Base-by-base conservation (phyloP, 2,329 filamentous ascomycete genomes). In the Aspergillus neotritici region DNA sequence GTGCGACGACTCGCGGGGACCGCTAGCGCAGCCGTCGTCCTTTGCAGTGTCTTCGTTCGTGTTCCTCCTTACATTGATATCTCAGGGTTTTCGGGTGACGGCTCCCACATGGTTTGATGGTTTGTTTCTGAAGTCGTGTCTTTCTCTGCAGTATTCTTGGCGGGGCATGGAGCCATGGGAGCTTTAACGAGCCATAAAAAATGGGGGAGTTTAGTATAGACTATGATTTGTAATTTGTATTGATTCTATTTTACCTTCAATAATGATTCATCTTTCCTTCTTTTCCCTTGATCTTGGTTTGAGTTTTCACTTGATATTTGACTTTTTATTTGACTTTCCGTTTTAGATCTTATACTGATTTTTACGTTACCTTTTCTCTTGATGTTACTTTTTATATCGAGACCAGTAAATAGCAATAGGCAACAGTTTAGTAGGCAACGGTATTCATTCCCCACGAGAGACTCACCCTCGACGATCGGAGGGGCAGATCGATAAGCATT, bases 21-120 rank as follows among this genome's bases (percentile, higher is more conserved):
- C 56, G 56, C 37, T 57, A 52, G 31, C 58, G 57, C 38, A 54
- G 37, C 32, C 58, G 48, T 53, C 53, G 54, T 43, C 43, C 37
- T 39, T 53, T 25, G 21, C 7, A 25, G 21, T 25, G 21, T 25
- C 21, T 25, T 25, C 21, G 21, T 25, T 25, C 5, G 7, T 8
- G 21, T 8, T 25, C 21, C 21, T 25, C 21, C 21, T 25, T 25
- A 8, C 21, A 25, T 25, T 40, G 29, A 34, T 43, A 33, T 35
- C 14, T 41, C 14, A 33, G 34, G 36, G 37, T 30, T 46, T 46
- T 46, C 43, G 13, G 15, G 38, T n/a, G 44, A 30, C 30, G 39
- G 7, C 36, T 49, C 25, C 12, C 32, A 42, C 31, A 17, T 49
- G 44, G 34, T 41, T 42, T 49, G 33, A 15, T 17, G 30, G 43